These are phyloP conservation scores for Daldinia bambusicola DNA, from an alignment of 495 filamentous ascomycete genomes.

Conservation along the genomic window DNA sequence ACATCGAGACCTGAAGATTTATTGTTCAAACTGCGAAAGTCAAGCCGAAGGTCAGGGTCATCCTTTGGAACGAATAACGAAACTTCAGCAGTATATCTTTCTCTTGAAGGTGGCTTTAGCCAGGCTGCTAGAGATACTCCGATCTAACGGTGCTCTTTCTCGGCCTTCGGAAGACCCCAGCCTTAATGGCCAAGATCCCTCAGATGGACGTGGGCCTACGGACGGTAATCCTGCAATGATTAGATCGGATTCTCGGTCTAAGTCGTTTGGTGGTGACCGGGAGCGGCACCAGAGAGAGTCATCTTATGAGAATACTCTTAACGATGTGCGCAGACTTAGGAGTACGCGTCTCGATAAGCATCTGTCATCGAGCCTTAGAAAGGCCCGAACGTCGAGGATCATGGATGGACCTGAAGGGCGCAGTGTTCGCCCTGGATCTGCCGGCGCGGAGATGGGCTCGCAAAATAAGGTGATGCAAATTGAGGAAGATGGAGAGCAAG, in stretches of 20 bases:
- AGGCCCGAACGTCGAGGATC: slow-evolving; percentile 88
- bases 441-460: slow-evolving; percentile 72
- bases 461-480: slow-evolving; percentile 75
- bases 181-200: slow-evolving; percentile 71
- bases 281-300: slow-evolving; percentile 70
- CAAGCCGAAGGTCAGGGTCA: slow-evolving; percentile 49
- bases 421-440: slow-evolving; percentile 79
- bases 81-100: slow-evolving; percentile 94
- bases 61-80: slow-evolving; percentile 72
- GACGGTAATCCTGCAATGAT: slow-evolving; percentile 57
- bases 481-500: slow-evolving; percentile 83
- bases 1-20: slow-evolving; percentile 70
- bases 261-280: slow-evolving; percentile 71
- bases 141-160: slow-evolving; percentile 80
- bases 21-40: slow-evolving; percentile 71
- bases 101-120: slow-evolving; percentile 91
- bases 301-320: slow-evolving; percentile 94
- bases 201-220: slow-evolving; percentile 67
- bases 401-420: slow-evolving; percentile 89
- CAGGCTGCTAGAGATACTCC: slow-evolving; percentile 85
- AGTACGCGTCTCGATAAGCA: slow-evolving; percentile 95
- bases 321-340: slow-evolving; percentile 88
- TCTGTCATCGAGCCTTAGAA: slow-evolving; percentile 88
- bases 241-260: slow-evolving; percentile 75
- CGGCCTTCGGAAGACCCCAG: slow-evolving; percentile 81